Evolutionary conservation across 2,329 filamentous ascomycete species (phyloP).

Genomic region (Trichoderma sp.): DNA sequence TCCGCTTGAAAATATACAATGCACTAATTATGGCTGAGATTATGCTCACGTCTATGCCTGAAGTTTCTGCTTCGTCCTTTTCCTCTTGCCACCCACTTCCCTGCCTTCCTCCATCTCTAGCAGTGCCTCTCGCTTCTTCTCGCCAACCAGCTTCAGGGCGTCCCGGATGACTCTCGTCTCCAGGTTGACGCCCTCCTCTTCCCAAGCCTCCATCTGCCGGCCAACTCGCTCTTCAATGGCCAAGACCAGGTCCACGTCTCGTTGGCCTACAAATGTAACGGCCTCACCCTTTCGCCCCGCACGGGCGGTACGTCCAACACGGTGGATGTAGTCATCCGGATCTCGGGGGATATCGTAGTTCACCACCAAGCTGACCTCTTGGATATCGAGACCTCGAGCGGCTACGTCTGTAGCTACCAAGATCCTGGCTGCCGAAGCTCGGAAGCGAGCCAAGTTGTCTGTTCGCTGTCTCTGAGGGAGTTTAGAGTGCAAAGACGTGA

Average conservation of each 20-base stretch:
- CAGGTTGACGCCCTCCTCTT: slow-evolving; percentile 90
- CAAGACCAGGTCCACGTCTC: slow-evolving; percentile 87
- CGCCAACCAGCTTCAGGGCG: slow-evolving; percentile 84
- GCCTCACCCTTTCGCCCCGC: slow-evolving; percentile 81
- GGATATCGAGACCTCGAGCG: slow-evolving; percentile 91
- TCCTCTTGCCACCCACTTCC: slow-evolving; percentile 86
- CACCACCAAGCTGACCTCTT: slow-evolving; percentile 83
- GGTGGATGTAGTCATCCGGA: slow-evolving; percentile 95
- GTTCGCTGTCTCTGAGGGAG: slow-evolving; percentile 83
- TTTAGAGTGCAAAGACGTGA: slow-evolving; percentile 86
- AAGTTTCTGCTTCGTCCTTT: slow-evolving; percentile 61
- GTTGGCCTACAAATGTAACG: slow-evolving; percentile 87
- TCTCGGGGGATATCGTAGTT: slow-evolving; percentile 98
- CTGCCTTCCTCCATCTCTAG: slow-evolving; percentile 89
- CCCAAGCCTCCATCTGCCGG: slow-evolving; percentile 77
- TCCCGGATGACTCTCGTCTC: slow-evolving; percentile 86
- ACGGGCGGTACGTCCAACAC: slow-evolving; percentile 91
- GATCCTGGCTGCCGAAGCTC: slow-evolving; percentile 83
- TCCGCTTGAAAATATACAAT: slow-evolving; percentile 2
- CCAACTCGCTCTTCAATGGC: slow-evolving; percentile 86
- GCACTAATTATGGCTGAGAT: neutral
- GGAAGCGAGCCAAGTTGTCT: slow-evolving; percentile 87
- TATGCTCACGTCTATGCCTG: slow-evolving; percentile 36
- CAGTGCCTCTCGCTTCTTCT: slow-evolving; percentile 91
- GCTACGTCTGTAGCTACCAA: slow-evolving; percentile 95